Percentiles rank a stretch among this genome's conserved stretches.
Evolutionary conservation across 2,329 filamentous ascomycete species (phyloP).

Genomic region (Coccinonectria pachysandricola): DNA sequence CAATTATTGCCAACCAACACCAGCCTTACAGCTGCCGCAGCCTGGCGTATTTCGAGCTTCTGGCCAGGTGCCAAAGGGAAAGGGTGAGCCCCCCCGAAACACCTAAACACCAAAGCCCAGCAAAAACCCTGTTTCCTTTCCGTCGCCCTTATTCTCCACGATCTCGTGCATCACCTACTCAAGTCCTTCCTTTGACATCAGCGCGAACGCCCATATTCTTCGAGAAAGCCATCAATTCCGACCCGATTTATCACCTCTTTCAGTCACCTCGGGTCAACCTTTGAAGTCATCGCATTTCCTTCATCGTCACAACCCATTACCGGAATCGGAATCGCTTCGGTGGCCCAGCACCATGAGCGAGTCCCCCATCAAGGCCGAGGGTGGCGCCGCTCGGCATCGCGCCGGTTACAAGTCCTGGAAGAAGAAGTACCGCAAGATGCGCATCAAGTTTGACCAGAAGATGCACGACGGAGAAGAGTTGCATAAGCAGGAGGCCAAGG

Average conservation of each 20-base stretch:
- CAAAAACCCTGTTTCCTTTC: conserved; percentile 4
- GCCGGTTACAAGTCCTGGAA: conserved; percentile 60
- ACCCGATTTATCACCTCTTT: conserved; percentile 6
- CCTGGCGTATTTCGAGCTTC: background rate
- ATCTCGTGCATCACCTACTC: conserved; percentile 5
- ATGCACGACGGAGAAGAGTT: conserved; percentile 75
- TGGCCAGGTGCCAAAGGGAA: conserved; percentile 7
- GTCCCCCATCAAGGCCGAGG: conserved; percentile 32
- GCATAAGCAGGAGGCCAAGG: conserved; percentile 72
- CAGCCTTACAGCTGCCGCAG: background rate
- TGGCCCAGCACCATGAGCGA: conserved; percentile 20
- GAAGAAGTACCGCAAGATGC: conserved; percentile 95
- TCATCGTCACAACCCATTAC: background rate
- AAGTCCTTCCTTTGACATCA: conserved; percentile 4
- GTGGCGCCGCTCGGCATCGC: conserved; percentile 31
- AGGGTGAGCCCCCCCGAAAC: conserved; percentile 5
- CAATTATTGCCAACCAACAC: no score
- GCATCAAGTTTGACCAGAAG: conserved; percentile 63
- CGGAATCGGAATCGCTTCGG: background rate
- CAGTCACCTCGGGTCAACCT: conserved; percentile 4
- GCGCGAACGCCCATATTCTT: no score
- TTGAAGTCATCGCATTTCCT: background rate
- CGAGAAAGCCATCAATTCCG: no score
- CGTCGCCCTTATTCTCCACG: conserved; percentile 3
- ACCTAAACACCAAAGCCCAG: conserved; percentile 1